These are phyloP conservation scores for Podospora anserina DNA, from an alignment of 495 filamentous ascomycete genomes.

Conservation along the genomic window DNA sequence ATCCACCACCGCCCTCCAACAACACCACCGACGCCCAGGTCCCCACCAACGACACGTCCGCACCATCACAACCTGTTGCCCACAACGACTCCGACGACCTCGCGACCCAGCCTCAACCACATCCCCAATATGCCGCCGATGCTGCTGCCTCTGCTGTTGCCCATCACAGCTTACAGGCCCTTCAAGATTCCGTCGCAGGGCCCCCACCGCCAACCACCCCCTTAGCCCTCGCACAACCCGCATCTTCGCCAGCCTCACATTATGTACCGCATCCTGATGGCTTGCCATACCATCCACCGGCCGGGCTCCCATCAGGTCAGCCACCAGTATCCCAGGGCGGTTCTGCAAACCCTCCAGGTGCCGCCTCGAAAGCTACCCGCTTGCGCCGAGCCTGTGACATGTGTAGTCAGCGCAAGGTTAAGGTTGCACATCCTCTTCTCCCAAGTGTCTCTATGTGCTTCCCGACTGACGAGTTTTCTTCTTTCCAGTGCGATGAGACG, in stretches of 20 bases:
- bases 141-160: constrained; percentile 28
- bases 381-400: constrained; percentile 80
- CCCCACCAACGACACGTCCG: constrained; percentile 7
- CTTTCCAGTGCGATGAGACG: constrained; percentile 70
- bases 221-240: constrained; percentile 19
- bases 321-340: constrained; percentile 14
- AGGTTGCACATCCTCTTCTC: constrained; percentile 49
- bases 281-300: constrained; percentile 6
- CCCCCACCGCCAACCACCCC: constrained; percentile 17
- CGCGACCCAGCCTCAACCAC: neutral
- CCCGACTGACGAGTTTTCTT: neutral
- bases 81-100: constrained; percentile 1
- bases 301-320: neutral
- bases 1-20: constrained; percentile 23
- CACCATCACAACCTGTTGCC: neutral
- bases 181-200: constrained; percentile 42
- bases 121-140: constrained; percentile 18
- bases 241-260: neutral
- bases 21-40: constrained; percentile 3
- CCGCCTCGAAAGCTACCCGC: constrained; percentile 42
- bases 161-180: constrained; percentile 44
- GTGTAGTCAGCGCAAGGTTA: constrained; percentile 82
- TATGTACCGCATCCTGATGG: constrained; percentile 7
- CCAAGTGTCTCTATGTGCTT: neutral
- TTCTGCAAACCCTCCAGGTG: constrained; percentile 20